Conservation (phyloP, 106 monocot species). For the Dendrobium chrysotoxum region DNA sequence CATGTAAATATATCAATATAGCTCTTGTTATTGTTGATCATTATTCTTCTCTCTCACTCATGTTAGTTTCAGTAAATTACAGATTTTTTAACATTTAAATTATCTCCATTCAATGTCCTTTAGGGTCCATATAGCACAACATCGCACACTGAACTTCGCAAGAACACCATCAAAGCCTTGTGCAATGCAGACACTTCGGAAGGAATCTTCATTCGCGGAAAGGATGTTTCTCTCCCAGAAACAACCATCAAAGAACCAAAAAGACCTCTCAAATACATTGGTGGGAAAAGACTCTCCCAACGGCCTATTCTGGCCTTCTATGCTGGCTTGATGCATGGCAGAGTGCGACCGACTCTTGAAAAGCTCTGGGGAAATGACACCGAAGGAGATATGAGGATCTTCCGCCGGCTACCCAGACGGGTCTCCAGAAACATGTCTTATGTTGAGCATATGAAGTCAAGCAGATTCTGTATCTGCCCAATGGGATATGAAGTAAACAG, state of each 20-base stretch:
- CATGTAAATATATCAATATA: too few relatives aligned
- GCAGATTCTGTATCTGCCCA: slow-evolving; percentile 89
- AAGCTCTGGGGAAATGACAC: slow-evolving; percentile 50
- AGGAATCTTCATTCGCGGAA: slow-evolving; percentile 60
- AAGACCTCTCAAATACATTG: slow-evolving; percentile 47
- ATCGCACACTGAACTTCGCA: slow-evolving; percentile 42
- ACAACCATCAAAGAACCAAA: slow-evolving; percentile 56
- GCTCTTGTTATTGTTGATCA: too few relatives aligned
- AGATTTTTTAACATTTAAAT: background rate
- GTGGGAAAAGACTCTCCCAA: slow-evolving; percentile 40
- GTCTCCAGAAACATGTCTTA: slow-evolving; percentile 70
- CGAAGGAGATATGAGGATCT: slow-evolving; percentile 70
- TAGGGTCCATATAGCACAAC: slow-evolving; percentile 80
- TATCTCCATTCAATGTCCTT: background rate
- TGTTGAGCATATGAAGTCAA: slow-evolving; percentile 72
- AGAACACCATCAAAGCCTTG: slow-evolving; percentile 70
- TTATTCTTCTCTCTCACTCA: too few relatives aligned
- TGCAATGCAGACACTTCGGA: slow-evolving; percentile 90
- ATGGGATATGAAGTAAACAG: slow-evolving; percentile 96
- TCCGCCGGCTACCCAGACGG: slow-evolving; percentile 56
- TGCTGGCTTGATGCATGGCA: slow-evolving; percentile 85
- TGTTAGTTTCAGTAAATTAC: background rate
- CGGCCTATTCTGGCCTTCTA: slow-evolving; percentile 76
- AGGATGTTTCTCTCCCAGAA: slow-evolving; percentile 87
- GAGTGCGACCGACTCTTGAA: slow-evolving; percentile 57